phyloP scores from a whole-genome alignment of 495 filamentous ascomycete genomes.

The Aspergillus asperescens region DNA sequence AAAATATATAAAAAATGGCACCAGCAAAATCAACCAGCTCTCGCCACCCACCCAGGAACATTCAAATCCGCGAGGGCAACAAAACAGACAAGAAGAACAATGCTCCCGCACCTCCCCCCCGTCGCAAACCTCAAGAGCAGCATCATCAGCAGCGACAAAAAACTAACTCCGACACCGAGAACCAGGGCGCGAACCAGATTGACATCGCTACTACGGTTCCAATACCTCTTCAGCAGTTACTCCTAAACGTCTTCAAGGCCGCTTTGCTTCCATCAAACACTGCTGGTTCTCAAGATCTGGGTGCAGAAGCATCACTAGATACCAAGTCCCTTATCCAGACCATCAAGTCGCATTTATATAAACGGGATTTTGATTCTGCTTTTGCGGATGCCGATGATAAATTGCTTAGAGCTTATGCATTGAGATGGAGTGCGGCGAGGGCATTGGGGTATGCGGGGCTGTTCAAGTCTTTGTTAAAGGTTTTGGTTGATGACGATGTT shows the following conservation, averaged over 20 bases:
- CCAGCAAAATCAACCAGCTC: slow-evolving; percentile 2
- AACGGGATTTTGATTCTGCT: slow-evolving; percentile 73
- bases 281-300: not conserved
- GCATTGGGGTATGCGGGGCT: slow-evolving; percentile 73
- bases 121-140: slow-evolving; percentile 11
- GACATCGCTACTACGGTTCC: slow-evolving; percentile 36
- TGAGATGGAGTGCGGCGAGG: slow-evolving; percentile 78
- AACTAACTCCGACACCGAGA: not conserved
- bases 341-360: slow-evolving; percentile 77
- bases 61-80: slow-evolving; percentile 4
- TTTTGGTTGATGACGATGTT: not conserved
- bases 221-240: slow-evolving; percentile 59
- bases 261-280: slow-evolving; percentile 41
- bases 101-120: slow-evolving; percentile 1
- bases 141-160: slow-evolving; percentile 11
- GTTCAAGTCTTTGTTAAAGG: slow-evolving; percentile 42
- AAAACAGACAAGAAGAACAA: slow-evolving; percentile 17
- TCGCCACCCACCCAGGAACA: slow-evolving; percentile 2
- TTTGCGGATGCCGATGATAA: slow-evolving; percentile 60
- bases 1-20: slow-evolving; percentile 11
- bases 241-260: slow-evolving; percentile 70
- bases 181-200: slow-evolving; percentile 1
- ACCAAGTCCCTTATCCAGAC: slow-evolving; percentile 60
- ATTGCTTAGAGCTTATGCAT: slow-evolving; percentile 71
- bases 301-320: slow-evolving; percentile 23